Conservation (phyloP, 345 rosid species). For the Eucalyptus sp. region DNA sequence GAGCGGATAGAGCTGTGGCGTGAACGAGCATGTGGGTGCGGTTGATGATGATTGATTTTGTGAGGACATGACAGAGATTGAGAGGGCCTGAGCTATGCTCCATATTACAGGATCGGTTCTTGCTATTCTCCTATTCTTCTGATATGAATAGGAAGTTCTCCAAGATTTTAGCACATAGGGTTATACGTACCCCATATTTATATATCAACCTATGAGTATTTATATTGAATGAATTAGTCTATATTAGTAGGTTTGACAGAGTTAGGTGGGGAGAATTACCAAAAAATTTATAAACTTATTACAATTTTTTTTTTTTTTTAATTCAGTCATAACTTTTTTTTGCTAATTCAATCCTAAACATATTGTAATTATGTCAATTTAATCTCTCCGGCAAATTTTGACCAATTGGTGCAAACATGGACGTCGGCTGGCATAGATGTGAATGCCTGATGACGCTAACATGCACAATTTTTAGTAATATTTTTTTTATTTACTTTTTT, state of each 20-base stretch:
- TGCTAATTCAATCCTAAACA: too few species aligned
- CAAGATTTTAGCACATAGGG: neutral
- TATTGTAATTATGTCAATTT: too few species aligned
- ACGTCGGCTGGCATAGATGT: fast-evolving
- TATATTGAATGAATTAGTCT: neutral
- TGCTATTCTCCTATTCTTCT: neutral
- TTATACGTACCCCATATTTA: neutral
- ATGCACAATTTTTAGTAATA: too few species aligned
- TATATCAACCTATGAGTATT: neutral
- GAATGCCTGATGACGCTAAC: too few species aligned
- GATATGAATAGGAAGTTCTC: neutral
- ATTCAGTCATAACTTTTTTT: fast-evolving
- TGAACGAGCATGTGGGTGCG: constrained; percentile 10
- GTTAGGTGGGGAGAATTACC: neutral
- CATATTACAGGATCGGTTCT: neutral
- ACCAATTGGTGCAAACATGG: too few species aligned
- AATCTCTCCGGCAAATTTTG: too few species aligned
- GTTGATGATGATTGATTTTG: constrained; percentile 5
- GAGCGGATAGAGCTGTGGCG: constrained; percentile 4
- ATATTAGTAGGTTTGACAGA: neutral
- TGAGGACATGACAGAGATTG: constrained; percentile 6
- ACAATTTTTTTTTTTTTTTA: too few species aligned
- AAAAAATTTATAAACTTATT: too few species aligned
- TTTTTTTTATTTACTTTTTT: too few species aligned
- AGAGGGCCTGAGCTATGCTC: constrained; percentile 5